phyloP scores from a whole-genome alignment of 352 stramenopile genomes.

The Detonula confervacea region DNA sequence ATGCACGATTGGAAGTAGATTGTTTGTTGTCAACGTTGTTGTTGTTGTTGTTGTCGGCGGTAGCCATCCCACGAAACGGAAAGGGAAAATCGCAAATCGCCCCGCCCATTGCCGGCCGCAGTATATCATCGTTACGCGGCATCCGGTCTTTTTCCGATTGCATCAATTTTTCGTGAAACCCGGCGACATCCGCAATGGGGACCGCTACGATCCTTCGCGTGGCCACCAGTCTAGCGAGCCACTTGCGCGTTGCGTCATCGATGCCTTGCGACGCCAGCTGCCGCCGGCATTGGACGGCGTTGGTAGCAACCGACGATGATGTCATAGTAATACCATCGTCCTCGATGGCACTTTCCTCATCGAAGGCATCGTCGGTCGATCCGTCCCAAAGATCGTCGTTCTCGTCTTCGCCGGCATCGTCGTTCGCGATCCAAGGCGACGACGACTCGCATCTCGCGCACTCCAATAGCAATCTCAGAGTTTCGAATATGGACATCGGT shows the following conservation, averaged over 20 bases:
- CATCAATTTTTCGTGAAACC: conserved; percentile 84
- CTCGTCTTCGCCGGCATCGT: conserved; percentile 7
- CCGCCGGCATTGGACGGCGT: conserved; percentile 50
- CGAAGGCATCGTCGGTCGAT: background rate
- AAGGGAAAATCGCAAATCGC: conserved; percentile 34
- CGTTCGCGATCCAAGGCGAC: conserved; percentile 19
- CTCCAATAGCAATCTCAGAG: conserved; percentile 56
- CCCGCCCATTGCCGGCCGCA: too few relatives aligned
- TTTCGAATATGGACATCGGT: conserved; percentile 40
- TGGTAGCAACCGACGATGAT: too few relatives aligned
- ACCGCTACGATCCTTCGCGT: conserved; percentile 83
- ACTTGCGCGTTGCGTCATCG: conserved; percentile 56
- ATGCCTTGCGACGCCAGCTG: conserved; percentile 50
- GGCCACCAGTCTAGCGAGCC: conserved; percentile 87
- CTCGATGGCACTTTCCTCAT: too few relatives aligned
- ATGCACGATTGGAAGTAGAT: too few relatives aligned
- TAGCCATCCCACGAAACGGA: conserved; percentile 10
- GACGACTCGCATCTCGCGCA: conserved; percentile 63
- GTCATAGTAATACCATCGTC: too few relatives aligned
- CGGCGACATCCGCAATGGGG: conserved; percentile 93
- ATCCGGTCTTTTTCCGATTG: conserved; percentile 82
- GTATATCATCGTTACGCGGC: too few relatives aligned
- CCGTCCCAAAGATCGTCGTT: background rate
- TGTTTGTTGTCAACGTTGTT: too few relatives aligned
- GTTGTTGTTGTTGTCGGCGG: too few relatives aligned